These are phyloP conservation scores for Sordariomycetes sp. DNA, from an alignment of 2,329 filamentous ascomycete genomes.

Conservation along the genomic window DNA sequence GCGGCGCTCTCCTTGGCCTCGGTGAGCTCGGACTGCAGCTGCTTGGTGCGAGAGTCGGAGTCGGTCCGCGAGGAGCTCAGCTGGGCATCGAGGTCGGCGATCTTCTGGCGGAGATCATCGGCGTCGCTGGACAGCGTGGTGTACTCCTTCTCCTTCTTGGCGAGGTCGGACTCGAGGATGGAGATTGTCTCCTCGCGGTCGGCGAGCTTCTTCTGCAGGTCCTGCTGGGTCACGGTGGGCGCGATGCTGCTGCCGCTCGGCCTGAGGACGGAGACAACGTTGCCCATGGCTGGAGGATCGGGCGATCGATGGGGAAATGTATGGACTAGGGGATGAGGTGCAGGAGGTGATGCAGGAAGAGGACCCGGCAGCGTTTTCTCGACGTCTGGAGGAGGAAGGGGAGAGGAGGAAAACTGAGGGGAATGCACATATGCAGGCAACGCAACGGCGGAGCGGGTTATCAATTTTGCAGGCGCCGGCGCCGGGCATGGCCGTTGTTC, in stretches of 20 bases:
- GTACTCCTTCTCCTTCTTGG: conserved; percentile 26
- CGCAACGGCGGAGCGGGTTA: not conserved
- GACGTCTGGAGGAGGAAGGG: not conserved
- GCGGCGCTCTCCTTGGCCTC: conserved; percentile 10
- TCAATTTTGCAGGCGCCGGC: not conserved
- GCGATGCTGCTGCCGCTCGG: conserved; percentile 14
- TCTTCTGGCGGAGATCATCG: conserved; percentile 25
- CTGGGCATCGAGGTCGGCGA: conserved; percentile 21
- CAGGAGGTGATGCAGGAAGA: not conserved
- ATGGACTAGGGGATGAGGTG: not conserved
- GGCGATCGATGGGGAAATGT: not conserved
- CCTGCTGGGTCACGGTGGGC: conserved; percentile 19
- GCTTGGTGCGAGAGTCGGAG: conserved; percentile 18
- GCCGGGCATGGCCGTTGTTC: not conserved
- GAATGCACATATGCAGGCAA: not conserved
- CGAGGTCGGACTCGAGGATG: conserved; percentile 19
- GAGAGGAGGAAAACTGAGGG: not conserved
- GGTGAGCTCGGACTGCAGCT: conserved; percentile 23
- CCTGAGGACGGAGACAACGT: conserved; percentile 28
- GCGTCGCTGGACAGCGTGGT: conserved; percentile 21
- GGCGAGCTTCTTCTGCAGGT: conserved; percentile 25
- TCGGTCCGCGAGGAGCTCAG: conserved; percentile 18
- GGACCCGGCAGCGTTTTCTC: not conserved
- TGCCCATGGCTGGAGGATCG: conserved; percentile 18
- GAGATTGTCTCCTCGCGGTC: conserved; percentile 25